Percentiles rank a stretch among this genome's conserved stretches.
Evolutionary conservation across 108 stramenopile genomes (phyloP).

Genomic region (Discostella pseudostelligera): DNA sequence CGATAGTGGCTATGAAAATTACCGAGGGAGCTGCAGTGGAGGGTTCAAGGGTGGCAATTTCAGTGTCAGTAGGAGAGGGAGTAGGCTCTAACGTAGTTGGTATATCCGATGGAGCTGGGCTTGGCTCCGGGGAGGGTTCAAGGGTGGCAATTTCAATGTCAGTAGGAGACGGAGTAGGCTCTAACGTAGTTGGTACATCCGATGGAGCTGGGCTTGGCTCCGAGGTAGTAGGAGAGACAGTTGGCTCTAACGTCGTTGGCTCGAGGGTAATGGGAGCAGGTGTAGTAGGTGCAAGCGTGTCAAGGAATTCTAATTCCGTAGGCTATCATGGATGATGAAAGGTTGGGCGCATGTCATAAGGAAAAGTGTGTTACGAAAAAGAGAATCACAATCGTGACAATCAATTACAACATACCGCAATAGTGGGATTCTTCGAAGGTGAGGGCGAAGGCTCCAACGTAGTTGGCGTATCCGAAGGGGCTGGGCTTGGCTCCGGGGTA

Average conservation of each 20-base stretch:
- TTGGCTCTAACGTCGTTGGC: not conserved
- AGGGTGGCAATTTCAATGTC: too few species aligned
- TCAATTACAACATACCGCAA: not conserved
- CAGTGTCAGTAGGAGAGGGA: not conserved
- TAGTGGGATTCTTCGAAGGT: not conserved
- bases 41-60: not conserved
- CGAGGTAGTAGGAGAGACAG: not conserved
- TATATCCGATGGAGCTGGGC: not conserved
- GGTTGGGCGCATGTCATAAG: not conserved
- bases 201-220: slow-evolving; percentile 17
- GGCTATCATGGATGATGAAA: too few species aligned
- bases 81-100: slow-evolving; percentile 9
- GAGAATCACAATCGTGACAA: not conserved
- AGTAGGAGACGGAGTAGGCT: slow-evolving; percentile 5
- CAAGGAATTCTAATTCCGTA: not conserved
- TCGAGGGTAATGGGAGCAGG: not conserved
- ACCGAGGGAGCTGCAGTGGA: not conserved
- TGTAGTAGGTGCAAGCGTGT: not conserved
- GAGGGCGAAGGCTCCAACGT: not conserved
- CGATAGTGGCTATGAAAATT: not conserved
- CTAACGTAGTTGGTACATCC: slow-evolving; percentile 12
- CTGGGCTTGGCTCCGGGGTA: slow-evolving; percentile 9
- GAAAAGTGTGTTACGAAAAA: not conserved
- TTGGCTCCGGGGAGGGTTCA: slow-evolving; percentile 12
- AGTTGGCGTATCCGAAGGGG: slow-evolving; percentile 14